These are phyloP conservation scores for Psidium guajava DNA, from an alignment of 345 rosid species.

Conservation along the genomic window DNA sequence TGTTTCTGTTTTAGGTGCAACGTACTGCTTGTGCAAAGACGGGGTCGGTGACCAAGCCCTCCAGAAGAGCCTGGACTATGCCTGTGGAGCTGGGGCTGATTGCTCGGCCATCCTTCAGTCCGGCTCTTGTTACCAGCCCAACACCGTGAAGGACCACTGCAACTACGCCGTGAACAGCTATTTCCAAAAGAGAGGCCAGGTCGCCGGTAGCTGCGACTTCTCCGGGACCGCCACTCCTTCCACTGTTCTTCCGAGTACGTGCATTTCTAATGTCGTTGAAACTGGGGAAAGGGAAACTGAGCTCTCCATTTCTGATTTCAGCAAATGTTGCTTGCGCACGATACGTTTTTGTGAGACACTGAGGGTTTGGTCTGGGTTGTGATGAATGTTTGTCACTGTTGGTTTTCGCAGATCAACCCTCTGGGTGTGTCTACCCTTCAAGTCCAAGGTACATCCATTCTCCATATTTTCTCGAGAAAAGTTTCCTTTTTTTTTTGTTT, in stretches of 20 bases:
- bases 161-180: slow-evolving; percentile 79
- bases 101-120: slow-evolving; percentile 39
- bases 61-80: slow-evolving; percentile 70
- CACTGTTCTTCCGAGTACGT: slow-evolving; percentile 36
- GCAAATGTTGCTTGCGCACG: background rate
- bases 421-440: slow-evolving; percentile 22
- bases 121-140: slow-evolving; percentile 70
- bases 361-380: background rate
- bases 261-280: background rate
- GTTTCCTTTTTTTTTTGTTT: background rate
- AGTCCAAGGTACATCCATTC: slow-evolving; percentile 6
- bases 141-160: slow-evolving; percentile 84
- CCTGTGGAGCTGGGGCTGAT: slow-evolving; percentile 81
- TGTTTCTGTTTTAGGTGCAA: slow-evolving; percentile 26
- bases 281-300: background rate
- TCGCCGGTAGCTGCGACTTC: slow-evolving; percentile 60
- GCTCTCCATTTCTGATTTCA: background rate
- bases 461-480: background rate
- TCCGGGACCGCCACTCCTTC: slow-evolving; percentile 43
- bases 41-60: slow-evolving; percentile 31
- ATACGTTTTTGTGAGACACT: background rate
- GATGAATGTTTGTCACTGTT: background rate
- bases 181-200: slow-evolving; percentile 59
- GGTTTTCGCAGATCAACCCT: slow-evolving; percentile 29
- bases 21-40: slow-evolving; percentile 66